These are phyloP conservation scores for Populus ilicifolia DNA, from an alignment of 345 rosid genomes.

Conservation along the genomic window DNA sequence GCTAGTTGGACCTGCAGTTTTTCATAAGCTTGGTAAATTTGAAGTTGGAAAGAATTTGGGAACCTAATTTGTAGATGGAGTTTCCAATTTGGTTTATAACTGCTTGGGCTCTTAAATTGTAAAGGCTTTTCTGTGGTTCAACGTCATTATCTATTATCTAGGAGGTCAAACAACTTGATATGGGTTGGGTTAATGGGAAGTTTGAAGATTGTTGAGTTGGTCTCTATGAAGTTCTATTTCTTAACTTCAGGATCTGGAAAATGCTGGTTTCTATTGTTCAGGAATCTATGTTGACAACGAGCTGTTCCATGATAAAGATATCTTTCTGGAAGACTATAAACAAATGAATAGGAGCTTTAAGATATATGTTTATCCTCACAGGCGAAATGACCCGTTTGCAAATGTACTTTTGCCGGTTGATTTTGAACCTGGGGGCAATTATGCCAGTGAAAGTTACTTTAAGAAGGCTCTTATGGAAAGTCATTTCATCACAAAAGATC, in stretches of 20 bases:
- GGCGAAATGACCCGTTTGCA: slow-evolving; percentile 38
- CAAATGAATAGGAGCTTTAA: slow-evolving; percentile 55
- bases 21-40: not conserved
- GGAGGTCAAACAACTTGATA: not conserved
- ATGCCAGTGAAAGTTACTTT: slow-evolving; percentile 59
- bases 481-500: slow-evolving; percentile 48
- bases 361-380: slow-evolving; percentile 58
- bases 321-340: slow-evolving; percentile 47
- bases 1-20: not conserved
- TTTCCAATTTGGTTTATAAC: not conserved
- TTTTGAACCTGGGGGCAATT: slow-evolving; percentile 47
- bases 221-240: slow-evolving; percentile 2
- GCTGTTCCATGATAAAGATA: slow-evolving; percentile 44
- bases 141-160: not conserved
- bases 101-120: not conserved
- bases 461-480: slow-evolving; percentile 48
- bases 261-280: slow-evolving; percentile 39
- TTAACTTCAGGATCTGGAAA: slow-evolving; percentile 17
- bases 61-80: not conserved
- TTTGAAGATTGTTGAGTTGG: not conserved
- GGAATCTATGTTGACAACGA: slow-evolving; percentile 35
- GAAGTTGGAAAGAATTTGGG: not conserved
- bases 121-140: not conserved
- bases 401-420: slow-evolving; percentile 44
- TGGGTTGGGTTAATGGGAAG: not conserved